Percentiles rank a stretch among this genome's conserved stretches.
Conservation (phyloP, 805 yeast genomes). For the Candida xiaguanensis region DNA sequence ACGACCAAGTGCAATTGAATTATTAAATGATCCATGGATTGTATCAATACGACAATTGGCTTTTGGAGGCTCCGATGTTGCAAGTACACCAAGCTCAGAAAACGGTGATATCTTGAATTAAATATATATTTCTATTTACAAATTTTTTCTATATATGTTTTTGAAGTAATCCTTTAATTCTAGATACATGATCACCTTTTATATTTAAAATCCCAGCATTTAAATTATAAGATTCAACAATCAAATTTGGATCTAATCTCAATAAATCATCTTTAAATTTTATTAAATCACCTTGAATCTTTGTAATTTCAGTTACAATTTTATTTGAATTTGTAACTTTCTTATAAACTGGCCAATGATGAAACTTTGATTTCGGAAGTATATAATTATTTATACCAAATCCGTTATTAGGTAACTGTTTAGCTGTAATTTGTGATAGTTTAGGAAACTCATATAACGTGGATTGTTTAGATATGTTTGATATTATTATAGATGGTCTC, state of each 20-base stretch:
- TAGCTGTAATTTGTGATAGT: constrained; percentile 20
- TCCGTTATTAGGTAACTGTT: constrained; percentile 28
- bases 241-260: constrained; percentile 44
- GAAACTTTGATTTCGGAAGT: constrained; percentile 50
- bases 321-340: constrained; percentile 58
- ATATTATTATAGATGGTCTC: constrained; percentile 5
- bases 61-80: constrained; percentile 42
- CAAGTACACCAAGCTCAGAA: constrained; percentile 33
- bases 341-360: constrained; percentile 79
- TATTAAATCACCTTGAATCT: constrained; percentile 62
- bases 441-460: constrained; percentile 20
- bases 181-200: constrained; percentile 36
- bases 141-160: constrained; percentile 2
- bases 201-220: constrained; percentile 35
- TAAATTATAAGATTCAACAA: constrained; percentile 30
- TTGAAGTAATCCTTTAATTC: constrained; percentile 26
- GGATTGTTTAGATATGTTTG: not conserved
- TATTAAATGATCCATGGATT: constrained; percentile 89
- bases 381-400: constrained; percentile 37
- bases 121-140: not conserved
- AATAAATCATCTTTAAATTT: constrained; percentile 67
- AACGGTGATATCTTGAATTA: constrained; percentile 1
- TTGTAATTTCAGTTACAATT: constrained; percentile 69
- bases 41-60: constrained; percentile 66
- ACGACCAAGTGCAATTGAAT: constrained; percentile 80